A percentile compares a stretch with the other conserved stretches of the same genome.
Evolutionary conservation across 768 basidiomycete genomes (phyloP).

Genomic region (Agrocybe pediades): DNA sequence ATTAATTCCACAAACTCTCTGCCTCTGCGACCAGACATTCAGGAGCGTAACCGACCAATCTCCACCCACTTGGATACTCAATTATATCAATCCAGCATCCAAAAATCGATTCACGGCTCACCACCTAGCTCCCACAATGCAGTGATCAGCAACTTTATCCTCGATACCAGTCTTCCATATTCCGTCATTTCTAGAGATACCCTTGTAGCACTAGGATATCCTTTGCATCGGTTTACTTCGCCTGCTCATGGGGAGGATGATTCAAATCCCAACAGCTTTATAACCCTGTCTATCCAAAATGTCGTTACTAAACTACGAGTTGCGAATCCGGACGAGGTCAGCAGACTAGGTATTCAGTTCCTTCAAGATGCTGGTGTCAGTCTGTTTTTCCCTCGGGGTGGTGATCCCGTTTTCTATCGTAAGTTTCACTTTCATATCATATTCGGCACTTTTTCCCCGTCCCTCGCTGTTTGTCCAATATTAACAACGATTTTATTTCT

Average conservation of each 20-base stretch:
- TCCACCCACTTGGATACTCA: neutral
- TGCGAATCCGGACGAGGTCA: constrained; percentile 27
- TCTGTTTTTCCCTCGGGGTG: constrained; percentile 25
- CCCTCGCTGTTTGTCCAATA: neutral
- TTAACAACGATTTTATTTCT: constrained; percentile 5
- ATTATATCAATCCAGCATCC: neutral
- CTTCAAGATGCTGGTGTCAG: constrained; percentile 29
- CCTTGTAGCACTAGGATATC: constrained; percentile 26
- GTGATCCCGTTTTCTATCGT: constrained; percentile 30
- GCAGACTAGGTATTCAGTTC: constrained; percentile 31
- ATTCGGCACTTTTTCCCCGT: neutral
- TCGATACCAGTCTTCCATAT: constrained; percentile 30
- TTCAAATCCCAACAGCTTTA: neutral
- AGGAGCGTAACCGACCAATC: neutral
- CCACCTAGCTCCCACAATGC: constrained; percentile 8
- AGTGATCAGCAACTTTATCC: constrained; percentile 29
- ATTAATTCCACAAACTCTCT: neutral
- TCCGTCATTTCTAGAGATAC: constrained; percentile 30
- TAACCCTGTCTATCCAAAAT: constrained; percentile 26
- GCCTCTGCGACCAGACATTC: neutral
- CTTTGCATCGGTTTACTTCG: constrained; percentile 7
- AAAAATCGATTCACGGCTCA: neutral
- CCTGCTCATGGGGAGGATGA: constrained; percentile 10
- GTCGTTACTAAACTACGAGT: constrained; percentile 24
- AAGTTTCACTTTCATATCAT: constrained; percentile 11